Conservation (phyloP, 331 rosid species). For the Spiraea crenata region DNA sequence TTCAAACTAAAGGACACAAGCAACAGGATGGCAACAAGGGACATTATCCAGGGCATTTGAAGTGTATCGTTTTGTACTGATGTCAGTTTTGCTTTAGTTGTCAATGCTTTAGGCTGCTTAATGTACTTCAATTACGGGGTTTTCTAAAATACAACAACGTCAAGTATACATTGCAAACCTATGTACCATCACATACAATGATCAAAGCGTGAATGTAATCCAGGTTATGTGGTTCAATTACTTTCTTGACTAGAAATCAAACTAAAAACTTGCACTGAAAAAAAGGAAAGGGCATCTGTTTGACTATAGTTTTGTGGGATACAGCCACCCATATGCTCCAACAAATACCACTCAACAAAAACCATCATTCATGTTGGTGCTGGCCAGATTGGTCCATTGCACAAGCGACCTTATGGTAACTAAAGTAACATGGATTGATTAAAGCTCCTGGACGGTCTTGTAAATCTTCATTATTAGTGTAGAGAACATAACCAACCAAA, state of each 20-base stretch:
- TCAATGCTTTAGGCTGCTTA: not conserved
- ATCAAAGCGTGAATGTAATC: no score
- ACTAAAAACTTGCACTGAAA: not conserved
- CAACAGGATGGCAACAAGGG: not conserved
- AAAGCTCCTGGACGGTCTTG: not conserved
- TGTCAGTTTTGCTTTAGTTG: not conserved
- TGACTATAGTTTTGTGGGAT: not conserved
- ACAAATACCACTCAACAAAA: no score
- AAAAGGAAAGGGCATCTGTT: not conserved
- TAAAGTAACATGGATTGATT: not conserved
- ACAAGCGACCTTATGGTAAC: not conserved
- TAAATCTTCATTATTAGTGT: no score
- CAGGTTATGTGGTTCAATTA: not conserved
- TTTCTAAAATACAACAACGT: no score
- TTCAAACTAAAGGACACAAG: constrained; percentile 3
- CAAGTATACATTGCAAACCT: no score
- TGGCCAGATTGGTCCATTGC: constrained; percentile 13
- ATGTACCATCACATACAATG: no score
- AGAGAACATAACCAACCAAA: no score
- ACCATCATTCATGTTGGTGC: constrained; percentile 12
- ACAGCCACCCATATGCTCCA: no score
- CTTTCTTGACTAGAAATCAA: not conserved
- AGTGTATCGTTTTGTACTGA: not conserved
- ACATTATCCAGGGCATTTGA: not conserved
- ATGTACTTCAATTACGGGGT: not conserved